Evolutionary conservation across 2,329 filamentous ascomycete genomes (phyloP).

Genomic region (Plenodomus tracheiphilus): DNA sequence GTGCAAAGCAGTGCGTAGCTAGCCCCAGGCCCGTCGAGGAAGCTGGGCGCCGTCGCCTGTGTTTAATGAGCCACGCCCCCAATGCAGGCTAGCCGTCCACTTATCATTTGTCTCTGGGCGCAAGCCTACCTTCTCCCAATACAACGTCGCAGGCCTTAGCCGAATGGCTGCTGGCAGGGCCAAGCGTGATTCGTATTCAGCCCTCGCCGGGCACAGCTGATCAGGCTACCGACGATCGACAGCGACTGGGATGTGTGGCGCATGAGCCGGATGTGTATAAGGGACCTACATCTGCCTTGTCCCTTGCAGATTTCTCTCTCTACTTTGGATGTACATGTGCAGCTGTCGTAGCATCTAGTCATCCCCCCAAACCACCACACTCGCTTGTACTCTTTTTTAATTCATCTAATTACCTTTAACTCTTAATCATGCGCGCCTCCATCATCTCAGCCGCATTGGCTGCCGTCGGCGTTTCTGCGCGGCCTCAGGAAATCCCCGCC

Average conservation of each 20-base stretch:
- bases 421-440: constrained; percentile 20
- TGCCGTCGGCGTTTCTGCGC: constrained; percentile 12
- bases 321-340: constrained; percentile 1
- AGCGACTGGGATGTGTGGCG: constrained; percentile 8
- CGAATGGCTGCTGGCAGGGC: constrained; percentile 7
- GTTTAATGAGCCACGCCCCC: constrained; percentile 4
- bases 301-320: not conserved
- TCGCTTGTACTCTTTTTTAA: constrained; percentile 10
- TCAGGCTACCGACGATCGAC: constrained; percentile 7
- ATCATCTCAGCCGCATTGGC: constrained; percentile 22
- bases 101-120: constrained; percentile 10
- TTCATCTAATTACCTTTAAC: constrained; percentile 10
- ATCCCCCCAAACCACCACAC: constrained; percentile 1
- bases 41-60: constrained; percentile 3
- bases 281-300: not conserved
- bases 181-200: constrained; percentile 19
- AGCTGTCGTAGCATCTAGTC: not conserved
- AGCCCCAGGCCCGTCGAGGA: constrained; percentile 1
- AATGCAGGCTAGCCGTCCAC: constrained; percentile 9
- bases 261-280: not conserved
- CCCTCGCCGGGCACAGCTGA: constrained; percentile 7
- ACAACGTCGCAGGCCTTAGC: constrained; percentile 20
- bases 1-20: too few relatives aligned
- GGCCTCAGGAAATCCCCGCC: constrained; percentile 8
- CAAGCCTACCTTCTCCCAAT: constrained; percentile 15